Evolutionary conservation across 106 monocot genomes (phyloP).

Genomic region (Triglochin maritima): DNA sequence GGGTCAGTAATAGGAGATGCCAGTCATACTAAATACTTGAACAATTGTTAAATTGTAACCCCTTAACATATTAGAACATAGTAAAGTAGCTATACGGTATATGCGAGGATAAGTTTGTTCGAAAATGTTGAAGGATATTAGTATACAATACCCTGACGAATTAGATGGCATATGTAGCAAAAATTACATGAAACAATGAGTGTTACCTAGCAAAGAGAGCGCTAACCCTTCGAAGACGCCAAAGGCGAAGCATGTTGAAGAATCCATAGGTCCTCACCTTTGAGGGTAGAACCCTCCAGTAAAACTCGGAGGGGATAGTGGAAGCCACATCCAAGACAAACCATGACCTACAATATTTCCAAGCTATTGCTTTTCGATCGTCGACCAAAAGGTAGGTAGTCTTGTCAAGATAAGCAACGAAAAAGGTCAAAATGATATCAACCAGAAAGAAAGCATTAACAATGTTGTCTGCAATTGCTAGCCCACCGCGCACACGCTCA

Average conservation of each 20-base stretch:
- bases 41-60: too few species aligned
- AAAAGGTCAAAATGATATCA: constrained; percentile 32
- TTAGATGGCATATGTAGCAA: too few species aligned
- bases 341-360: constrained; percentile 11
- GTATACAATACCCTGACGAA: too few species aligned
- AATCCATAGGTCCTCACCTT: not conserved
- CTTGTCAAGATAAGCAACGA: constrained; percentile 62
- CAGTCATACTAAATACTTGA: too few species aligned
- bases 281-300: constrained; percentile 1
- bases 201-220: constrained; percentile 21
- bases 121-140: too few species aligned
- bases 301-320: constrained; percentile 12
- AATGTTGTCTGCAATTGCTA: constrained; percentile 14
- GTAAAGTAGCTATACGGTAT: too few species aligned
- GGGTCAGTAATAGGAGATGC: too few species aligned
- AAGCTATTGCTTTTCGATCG: constrained; percentile 8
- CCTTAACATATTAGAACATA: too few species aligned
- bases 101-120: too few species aligned
- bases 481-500: not conserved
- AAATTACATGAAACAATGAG: too few species aligned
- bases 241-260: constrained; percentile 48
- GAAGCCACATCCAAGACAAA: constrained; percentile 12
- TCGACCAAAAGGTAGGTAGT: constrained; percentile 15
- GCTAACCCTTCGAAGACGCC: constrained; percentile 86
- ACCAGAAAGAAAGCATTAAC: constrained; percentile 15